Evolutionary conservation across 2,329 filamentous ascomycete genomes (phyloP).

Genomic region (Talaromyces sp.): DNA sequence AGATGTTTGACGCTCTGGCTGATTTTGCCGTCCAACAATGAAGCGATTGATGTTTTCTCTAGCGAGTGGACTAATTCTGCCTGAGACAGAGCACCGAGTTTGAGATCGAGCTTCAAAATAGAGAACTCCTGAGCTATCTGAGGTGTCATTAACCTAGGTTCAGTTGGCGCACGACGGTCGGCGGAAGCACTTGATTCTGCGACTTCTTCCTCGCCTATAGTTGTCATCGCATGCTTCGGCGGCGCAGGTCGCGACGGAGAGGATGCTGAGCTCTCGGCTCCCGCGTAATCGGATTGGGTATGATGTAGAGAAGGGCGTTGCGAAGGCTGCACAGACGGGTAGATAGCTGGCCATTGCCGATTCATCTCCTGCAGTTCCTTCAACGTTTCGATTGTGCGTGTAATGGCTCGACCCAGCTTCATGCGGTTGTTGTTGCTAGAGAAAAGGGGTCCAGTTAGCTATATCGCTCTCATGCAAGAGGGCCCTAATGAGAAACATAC

Average conservation of each 20-base stretch:
- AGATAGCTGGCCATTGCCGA: conserved; percentile 85
- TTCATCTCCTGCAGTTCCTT: conserved; percentile 85
- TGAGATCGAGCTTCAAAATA: conserved; percentile 88
- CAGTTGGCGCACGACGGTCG: conserved; percentile 56
- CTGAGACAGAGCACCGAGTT: conserved; percentile 80
- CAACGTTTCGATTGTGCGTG: conserved; percentile 76
- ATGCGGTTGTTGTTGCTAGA: conserved; percentile 76
- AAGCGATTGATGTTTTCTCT: conserved; percentile 85
- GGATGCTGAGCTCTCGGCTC: conserved; percentile 17
- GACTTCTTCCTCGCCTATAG: conserved; percentile 53
- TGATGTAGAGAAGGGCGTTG: conserved; percentile 33
- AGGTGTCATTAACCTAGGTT: conserved; percentile 81
- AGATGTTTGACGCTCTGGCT: conserved; percentile 90
- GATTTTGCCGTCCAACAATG: conserved; percentile 88
- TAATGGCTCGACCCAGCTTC: conserved; percentile 81
- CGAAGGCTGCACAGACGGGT: conserved; percentile 59
- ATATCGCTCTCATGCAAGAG: not conserved
- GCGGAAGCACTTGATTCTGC: conserved; percentile 70
- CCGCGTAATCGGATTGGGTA: conserved; percentile 23
- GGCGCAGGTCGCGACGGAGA: conserved; percentile 45
- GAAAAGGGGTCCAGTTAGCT: conserved; percentile 16
- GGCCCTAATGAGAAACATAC: conserved; percentile 25
- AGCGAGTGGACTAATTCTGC: conserved; percentile 89
- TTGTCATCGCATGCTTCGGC: conserved; percentile 68
- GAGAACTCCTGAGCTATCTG: conserved; percentile 96